Evolutionary conservation across 75 land plant genomes (phyloP).

Genomic region (Pinus taeda): DNA sequence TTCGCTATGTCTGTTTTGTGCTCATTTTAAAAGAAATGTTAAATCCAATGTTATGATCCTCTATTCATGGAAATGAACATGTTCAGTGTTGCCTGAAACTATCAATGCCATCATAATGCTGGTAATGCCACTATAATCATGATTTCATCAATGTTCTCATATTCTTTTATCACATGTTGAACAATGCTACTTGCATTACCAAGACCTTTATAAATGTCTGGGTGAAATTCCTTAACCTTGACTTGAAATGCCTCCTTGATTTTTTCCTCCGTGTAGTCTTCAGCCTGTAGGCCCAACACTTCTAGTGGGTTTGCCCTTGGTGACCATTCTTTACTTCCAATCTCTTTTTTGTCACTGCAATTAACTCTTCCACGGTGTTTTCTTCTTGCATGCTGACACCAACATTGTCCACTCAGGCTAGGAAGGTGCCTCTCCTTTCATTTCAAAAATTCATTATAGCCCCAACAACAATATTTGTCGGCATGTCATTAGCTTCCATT

Average conservation of each 20-base stretch:
- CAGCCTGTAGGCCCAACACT: slow-evolving; percentile 41
- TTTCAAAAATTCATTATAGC: slow-evolving; percentile 61
- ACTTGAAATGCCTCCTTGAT: slow-evolving; percentile 52
- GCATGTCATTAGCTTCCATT: slow-evolving; percentile 46
- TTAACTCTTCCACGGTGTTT: not conserved
- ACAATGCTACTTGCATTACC: too few relatives aligned
- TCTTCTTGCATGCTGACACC: not conserved
- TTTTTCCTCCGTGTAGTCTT: slow-evolving; percentile 20
- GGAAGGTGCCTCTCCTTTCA: slow-evolving; percentile 57
- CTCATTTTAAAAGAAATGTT: too few relatives aligned
- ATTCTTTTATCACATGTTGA: too few relatives aligned
- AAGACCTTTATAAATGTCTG: too few relatives aligned
- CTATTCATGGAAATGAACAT: too few relatives aligned
- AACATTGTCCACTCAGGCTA: slow-evolving; percentile 39
- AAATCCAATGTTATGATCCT: too few relatives aligned
- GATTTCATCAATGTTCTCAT: too few relatives aligned
- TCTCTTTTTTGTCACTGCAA: slow-evolving; percentile 6
- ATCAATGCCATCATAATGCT: too few relatives aligned
- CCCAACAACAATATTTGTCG: slow-evolving; percentile 53
- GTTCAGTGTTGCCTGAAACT: too few relatives aligned
- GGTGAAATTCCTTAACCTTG: too few relatives aligned
- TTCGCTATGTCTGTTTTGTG: too few relatives aligned
- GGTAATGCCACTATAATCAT: too few relatives aligned
- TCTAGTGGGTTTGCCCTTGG: slow-evolving; percentile 26
- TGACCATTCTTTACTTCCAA: slow-evolving; percentile 21